phyloP scores from a whole-genome alignment of 768 basidiomycete species.

The Trametes cinnabarina region DNA sequence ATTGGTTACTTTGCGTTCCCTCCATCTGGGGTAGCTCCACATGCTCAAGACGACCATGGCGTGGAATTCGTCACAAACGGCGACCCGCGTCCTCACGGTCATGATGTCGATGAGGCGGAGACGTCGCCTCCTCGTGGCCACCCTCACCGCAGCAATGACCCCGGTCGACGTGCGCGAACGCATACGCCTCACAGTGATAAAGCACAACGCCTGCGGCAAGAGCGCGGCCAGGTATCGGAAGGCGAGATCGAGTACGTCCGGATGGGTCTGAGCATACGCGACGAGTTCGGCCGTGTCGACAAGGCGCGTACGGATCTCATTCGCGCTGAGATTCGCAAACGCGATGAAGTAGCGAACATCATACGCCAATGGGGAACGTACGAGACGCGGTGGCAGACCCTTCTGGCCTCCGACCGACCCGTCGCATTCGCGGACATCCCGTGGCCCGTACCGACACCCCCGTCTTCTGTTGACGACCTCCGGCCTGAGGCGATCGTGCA shows the following conservation, averaged over 20 bases:
- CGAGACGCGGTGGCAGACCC: slow-evolving; percentile 48
- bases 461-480: slow-evolving; percentile 32
- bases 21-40: neutral
- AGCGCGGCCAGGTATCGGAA: slow-evolving; percentile 32
- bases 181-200: no score
- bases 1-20: slow-evolving; percentile 16
- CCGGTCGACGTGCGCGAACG: no score
- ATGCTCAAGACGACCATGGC: neutral
- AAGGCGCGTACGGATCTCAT: slow-evolving; percentile 48
- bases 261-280: slow-evolving; percentile 54
- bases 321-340: slow-evolving; percentile 44
- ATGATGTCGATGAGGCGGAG: neutral
- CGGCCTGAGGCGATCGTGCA: slow-evolving; percentile 41
- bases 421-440: slow-evolving; percentile 55
- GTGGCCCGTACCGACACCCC: slow-evolving; percentile 49
- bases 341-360: slow-evolving; percentile 41
- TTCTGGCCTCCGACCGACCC: slow-evolving; percentile 31
- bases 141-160: neutral
- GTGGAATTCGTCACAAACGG: neutral
- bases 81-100: neutral
- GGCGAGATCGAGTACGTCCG: slow-evolving; percentile 63
- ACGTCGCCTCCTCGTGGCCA: neutral
- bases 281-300: slow-evolving; percentile 49
- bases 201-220: neutral
- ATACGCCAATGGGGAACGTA: slow-evolving; percentile 51